These are phyloP conservation scores for Diaporthe aspalathi DNA, from an alignment of 2,329 filamentous ascomycete genomes.

Conservation along the genomic window DNA sequence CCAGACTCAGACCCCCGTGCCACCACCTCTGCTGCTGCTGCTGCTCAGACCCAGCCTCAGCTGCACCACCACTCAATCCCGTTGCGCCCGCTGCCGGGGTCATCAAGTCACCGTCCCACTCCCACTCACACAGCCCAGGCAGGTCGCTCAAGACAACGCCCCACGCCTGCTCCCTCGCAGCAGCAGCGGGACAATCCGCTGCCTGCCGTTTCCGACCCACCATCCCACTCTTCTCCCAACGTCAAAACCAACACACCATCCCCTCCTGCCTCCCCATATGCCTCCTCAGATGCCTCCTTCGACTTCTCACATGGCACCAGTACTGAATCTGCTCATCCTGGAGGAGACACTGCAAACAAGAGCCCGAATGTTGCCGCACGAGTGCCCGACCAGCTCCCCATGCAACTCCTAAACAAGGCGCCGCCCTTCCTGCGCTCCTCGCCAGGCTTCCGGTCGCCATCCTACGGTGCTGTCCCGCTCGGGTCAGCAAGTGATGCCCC, in stretches of 20 bases:
- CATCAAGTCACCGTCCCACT: constrained; percentile 25
- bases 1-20: constrained; percentile 23
- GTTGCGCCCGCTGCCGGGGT: constrained; percentile 37
- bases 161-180: constrained; percentile 33
- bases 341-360: constrained; percentile 19
- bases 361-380: constrained; percentile 27
- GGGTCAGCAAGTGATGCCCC: constrained; percentile 23
- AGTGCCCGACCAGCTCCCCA: constrained; percentile 35
- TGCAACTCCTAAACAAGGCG: constrained; percentile 42
- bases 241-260: constrained; percentile 35
- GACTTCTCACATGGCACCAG: constrained; percentile 38
- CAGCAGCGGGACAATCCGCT: constrained; percentile 35
- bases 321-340: constrained; percentile 21
- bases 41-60: constrained; percentile 30
- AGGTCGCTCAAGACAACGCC: constrained; percentile 30
- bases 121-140: constrained; percentile 23
- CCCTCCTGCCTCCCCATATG: constrained; percentile 27
- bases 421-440: constrained; percentile 47
- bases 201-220: constrained; percentile 33
- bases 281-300: constrained; percentile 14
- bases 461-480: constrained; percentile 49
- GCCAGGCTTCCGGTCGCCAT: constrained; percentile 47
- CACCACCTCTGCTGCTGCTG: constrained; percentile 17
- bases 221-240: constrained; percentile 32
- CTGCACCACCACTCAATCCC: constrained; percentile 37